A percentile compares a stretch with the other conserved stretches of the same genome.
phyloP scores from a whole-genome alignment of 306 rosid genomes.

The Ormosia semicastrata region DNA sequence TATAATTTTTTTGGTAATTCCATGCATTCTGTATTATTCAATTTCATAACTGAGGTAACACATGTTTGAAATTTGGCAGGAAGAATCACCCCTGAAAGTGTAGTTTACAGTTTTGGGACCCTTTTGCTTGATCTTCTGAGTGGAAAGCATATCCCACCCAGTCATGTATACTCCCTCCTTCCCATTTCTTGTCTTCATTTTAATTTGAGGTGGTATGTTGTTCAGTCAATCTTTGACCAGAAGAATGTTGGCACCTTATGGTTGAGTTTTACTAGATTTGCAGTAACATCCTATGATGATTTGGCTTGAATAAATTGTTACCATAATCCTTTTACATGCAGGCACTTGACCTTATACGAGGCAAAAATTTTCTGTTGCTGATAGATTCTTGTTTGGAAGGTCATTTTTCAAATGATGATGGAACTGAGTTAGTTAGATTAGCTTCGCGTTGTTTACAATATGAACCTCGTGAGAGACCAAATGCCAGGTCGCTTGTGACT shows the following conservation, averaged over 20 bases:
- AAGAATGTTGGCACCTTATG: conserved; percentile 1
- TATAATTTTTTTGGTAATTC: not conserved
- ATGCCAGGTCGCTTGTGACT: conserved; percentile 71
- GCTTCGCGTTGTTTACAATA: conserved; percentile 86
- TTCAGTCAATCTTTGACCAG: conserved; percentile 6
- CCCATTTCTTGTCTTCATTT: conserved; percentile 25
- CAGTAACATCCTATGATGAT: not conserved
- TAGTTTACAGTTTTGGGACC: conserved; percentile 88
- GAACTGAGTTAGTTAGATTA: conserved; percentile 79
- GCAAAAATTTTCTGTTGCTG: conserved; percentile 65
- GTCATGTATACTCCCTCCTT: conserved; percentile 58
- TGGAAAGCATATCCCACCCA: conserved; percentile 94
- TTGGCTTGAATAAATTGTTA: not conserved
- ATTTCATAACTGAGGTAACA: conserved; percentile 16
- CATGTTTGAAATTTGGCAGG: conserved; percentile 52
- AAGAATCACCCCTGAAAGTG: conserved; percentile 84
- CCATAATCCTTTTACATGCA: conserved; percentile 31
- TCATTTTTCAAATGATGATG: conserved; percentile 84
- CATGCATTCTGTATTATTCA: conserved; percentile 3
- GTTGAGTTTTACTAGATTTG: not conserved
- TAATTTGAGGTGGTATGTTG: conserved; percentile 21
- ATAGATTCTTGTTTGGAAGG: conserved; percentile 90
- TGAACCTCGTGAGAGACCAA: conserved; percentile 91
- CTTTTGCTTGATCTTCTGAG: conserved; percentile 89
- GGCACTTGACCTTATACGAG: conserved; percentile 87